Base-by-base conservation (phyloP, 345 rosid species). In the Ricinus communis region DNA sequence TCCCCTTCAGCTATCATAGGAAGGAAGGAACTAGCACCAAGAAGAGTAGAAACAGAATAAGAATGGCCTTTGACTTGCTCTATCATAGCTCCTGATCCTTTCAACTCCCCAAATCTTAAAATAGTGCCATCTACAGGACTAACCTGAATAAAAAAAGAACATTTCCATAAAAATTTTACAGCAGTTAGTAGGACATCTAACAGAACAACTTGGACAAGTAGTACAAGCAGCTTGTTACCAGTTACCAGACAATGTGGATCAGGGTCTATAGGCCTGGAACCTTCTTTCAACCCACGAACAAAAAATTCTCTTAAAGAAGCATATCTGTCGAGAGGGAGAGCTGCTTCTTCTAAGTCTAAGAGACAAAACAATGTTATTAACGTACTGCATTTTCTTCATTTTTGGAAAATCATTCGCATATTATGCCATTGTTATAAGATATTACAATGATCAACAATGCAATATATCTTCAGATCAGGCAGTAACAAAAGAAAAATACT, bases 21-120 rank as follows among this genome's bases (percentile, higher is more conserved):
- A 78, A 88, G 90, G 30, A 90, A 72, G 68, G 95, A 73, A 79
- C 82, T 84, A 55, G 82, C 80, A 72, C 99, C 99, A 16, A 95
- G 97, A 83, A 95, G 97, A 73, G 99, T 84, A 14, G 85, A 74
- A 61, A 87, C 87, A 46, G 99, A 88, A 79, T 92, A 92, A 59
- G 97, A 87, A 82, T 82, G 84, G 66, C 97, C 99, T 86, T 95
- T 95, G 47, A 92, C 99, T 86, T 95, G 99, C 82, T 92, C 96
- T 74, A 95, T 90, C 92, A 85, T 87, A 57, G 97, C 92, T 71
- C 97, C 87, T 70, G 80, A 67, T 76, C 84, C 92, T 83, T 83
- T 85, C 73, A 95, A 74, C 85, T 95, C 96, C 47, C 99, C 97
- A 75, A 84, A 82, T 78, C 97, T 83, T 72, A 92, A 78, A 79